A percentile compares a stretch with the other conserved stretches of the same genome.
These are phyloP conservation scores for Paramecium tetraurelia DNA, from an alignment of 73 alveolate genomes.

Conservation along the genomic window DNA sequence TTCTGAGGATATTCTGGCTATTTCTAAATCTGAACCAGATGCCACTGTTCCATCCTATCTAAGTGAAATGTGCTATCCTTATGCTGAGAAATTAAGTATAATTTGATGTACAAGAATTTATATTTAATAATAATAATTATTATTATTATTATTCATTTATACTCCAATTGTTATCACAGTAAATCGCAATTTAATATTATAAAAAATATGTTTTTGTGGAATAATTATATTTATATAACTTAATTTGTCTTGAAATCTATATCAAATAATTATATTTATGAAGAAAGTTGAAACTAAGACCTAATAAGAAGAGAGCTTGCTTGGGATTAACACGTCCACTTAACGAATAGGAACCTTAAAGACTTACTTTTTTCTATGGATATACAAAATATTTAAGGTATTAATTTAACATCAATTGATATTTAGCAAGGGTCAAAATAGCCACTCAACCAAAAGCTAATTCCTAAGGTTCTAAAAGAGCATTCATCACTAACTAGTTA, in stretches of 20 bases:
- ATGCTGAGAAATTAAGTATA: not conserved
- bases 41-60: not conserved
- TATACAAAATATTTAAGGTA: not conserved
- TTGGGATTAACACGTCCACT: not conserved
- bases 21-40: not conserved
- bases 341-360: not conserved
- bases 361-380: not conserved
- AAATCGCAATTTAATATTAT: not conserved
- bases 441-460: not conserved
- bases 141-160: not conserved
- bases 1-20: not conserved
- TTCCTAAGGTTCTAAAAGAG: not conserved
- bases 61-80: constrained; percentile 21
- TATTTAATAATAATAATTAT: not conserved
- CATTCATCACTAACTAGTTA: not conserved
- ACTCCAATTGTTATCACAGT: not conserved
- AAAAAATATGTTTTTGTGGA: not conserved
- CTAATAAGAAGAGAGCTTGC: not conserved
- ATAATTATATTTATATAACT: not conserved
- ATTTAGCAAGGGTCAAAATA: not conserved
- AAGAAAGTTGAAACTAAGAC: not conserved
- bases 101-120: not conserved
- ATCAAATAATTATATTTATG: not conserved
- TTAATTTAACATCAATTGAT: not conserved
- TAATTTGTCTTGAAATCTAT: not conserved